These are phyloP conservation scores for Chlorociboria aeruginascens DNA, from an alignment of 495 filamentous ascomycete genomes.

Conservation along the genomic window DNA sequence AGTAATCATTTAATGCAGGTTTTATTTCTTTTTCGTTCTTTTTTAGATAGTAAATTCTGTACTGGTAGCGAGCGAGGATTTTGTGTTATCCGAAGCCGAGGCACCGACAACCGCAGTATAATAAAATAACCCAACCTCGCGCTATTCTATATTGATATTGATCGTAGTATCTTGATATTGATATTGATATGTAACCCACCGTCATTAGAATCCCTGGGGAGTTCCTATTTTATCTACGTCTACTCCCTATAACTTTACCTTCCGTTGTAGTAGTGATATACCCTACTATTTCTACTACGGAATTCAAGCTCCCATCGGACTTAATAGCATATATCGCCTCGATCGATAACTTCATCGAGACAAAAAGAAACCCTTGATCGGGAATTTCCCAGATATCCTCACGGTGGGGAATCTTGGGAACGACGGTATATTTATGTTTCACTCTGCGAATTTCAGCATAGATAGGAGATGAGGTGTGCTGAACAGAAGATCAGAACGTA, in stretches of 20 bases:
- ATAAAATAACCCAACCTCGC: no score
- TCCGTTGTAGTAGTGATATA: background rate
- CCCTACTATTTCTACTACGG: slow-evolving; percentile 26
- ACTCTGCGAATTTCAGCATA: background rate
- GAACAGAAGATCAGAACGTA: slow-evolving; percentile 27
- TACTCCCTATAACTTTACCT: background rate
- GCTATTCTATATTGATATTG: no score
- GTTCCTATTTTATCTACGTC: no score
- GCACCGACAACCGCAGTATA: no score
- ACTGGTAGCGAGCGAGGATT: no score
- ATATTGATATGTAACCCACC: no score
- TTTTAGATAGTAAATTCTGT: no score
- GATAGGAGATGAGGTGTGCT: background rate
- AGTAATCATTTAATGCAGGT: no score
- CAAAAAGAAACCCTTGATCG: slow-evolving; percentile 40
- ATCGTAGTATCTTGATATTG: no score
- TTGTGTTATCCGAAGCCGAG: no score
- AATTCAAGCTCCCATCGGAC: slow-evolving; percentile 40
- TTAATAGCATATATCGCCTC: slow-evolving; percentile 31
- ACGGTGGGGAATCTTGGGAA: slow-evolving; percentile 46
- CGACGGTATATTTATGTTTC: slow-evolving; percentile 6
- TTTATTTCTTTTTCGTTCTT: no score
- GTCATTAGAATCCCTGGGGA: no score
- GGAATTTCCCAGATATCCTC: slow-evolving; percentile 45
- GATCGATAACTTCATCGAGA: slow-evolving; percentile 43